These are phyloP conservation scores for Dendrostoma leiphaemia DNA, from an alignment of 2,329 filamentous ascomycete genomes.

Conservation along the genomic window DNA sequence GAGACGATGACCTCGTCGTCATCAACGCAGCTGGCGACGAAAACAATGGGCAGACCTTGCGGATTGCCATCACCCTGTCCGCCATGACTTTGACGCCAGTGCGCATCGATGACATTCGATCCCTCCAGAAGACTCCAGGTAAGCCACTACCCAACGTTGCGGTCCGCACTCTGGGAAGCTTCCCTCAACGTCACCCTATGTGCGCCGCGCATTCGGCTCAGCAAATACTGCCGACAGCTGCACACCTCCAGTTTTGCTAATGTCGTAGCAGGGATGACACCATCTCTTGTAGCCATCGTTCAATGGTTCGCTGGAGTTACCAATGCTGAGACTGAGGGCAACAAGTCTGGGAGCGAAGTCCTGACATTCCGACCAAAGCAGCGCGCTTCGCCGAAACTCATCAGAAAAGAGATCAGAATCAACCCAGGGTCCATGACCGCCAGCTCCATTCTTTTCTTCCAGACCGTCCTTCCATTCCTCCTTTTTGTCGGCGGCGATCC, in stretches of 20 bases:
- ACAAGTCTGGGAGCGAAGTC: slow-evolving; percentile 49
- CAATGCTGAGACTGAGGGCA: slow-evolving; percentile 47
- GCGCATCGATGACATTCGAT: slow-evolving; percentile 52
- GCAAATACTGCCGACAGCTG: no score
- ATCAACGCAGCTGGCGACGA: slow-evolving; percentile 58
- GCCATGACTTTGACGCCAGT: slow-evolving; percentile 54
- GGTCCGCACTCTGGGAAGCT: not conserved
- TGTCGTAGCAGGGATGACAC: slow-evolving; percentile 56
- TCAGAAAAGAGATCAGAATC: slow-evolving; percentile 49
- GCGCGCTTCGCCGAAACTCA: slow-evolving; percentile 31
- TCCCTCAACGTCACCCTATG: no score
- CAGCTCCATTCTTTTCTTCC: slow-evolving; percentile 57
- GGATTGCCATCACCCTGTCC: slow-evolving; percentile 54
- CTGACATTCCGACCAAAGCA: slow-evolving; percentile 45
- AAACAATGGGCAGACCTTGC: slow-evolving; percentile 60
- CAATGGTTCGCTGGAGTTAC: slow-evolving; percentile 52
- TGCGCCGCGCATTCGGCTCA: no score
- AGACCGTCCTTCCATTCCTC: slow-evolving; percentile 58
- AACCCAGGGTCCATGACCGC: slow-evolving; percentile 48
- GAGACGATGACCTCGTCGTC: slow-evolving; percentile 31
- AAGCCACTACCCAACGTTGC: not conserved
- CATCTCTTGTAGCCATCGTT: slow-evolving; percentile 58
- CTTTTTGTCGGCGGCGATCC: slow-evolving; percentile 45
- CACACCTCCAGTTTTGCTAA: no score
- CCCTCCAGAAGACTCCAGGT: slow-evolving; percentile 41